Evolutionary conservation across 139 green algal species (phyloP).

Genomic region (Coelastrella sp.): DNA sequence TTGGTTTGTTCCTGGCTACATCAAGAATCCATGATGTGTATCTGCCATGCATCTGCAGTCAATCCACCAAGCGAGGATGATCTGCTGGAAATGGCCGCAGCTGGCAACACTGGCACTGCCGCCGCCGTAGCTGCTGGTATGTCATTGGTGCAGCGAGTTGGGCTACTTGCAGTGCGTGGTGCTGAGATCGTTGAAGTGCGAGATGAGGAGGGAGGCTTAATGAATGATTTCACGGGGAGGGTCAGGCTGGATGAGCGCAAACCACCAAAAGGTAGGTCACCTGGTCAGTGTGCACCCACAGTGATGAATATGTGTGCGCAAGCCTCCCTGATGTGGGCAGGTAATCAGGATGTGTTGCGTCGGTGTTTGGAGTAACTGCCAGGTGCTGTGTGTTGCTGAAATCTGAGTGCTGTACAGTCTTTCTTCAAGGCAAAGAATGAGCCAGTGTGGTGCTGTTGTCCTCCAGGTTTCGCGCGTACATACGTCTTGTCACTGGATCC

Average conservation of each 20-base stretch:
- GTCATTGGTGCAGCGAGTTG: background rate
- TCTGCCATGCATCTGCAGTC: no score
- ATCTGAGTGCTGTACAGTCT: no score
- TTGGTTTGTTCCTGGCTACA: background rate
- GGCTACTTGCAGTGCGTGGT: constrained; percentile 44
- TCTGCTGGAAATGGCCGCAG: background rate
- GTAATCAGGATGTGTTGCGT: no score
- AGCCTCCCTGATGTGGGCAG: no score
- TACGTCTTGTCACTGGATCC: constrained; percentile 89
- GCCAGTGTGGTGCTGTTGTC: constrained; percentile 11
- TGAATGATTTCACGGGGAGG: constrained; percentile 96
- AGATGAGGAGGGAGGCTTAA: constrained; percentile 68
- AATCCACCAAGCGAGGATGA: constrained; percentile 56
- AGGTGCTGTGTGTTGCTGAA: no score
- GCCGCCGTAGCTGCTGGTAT: background rate
- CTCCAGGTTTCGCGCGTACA: constrained; percentile 80
- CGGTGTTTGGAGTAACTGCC: no score
- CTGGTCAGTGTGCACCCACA: no score
- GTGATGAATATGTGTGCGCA: no score
- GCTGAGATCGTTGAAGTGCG: constrained; percentile 54
- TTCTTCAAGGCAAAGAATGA: background rate
- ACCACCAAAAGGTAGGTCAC: constrained; percentile 48
- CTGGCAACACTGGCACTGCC: constrained; percentile 10
- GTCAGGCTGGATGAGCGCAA: constrained; percentile 77
- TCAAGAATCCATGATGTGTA: no score